A percentile compares a stretch with the other conserved stretches of the same genome.
Conservation (phyloP, 768 basidiomycete genomes). For the Cyathus striatus region DNA sequence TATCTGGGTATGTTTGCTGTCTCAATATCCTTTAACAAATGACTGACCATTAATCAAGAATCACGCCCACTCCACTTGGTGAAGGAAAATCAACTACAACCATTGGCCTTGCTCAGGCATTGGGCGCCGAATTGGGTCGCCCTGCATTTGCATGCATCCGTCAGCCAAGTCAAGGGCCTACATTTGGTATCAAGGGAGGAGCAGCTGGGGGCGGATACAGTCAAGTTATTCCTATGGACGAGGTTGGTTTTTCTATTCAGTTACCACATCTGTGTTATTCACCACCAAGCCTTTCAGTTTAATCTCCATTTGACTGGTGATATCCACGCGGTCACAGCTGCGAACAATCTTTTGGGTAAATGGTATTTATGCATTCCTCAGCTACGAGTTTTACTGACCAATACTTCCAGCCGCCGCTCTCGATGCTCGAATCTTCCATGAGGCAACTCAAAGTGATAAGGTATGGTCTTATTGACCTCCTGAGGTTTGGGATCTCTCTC, state of each 20-base stretch:
- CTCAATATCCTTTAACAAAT: background rate
- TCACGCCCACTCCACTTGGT: constrained; percentile 94
- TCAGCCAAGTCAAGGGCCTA: constrained; percentile 97
- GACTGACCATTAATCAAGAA: constrained; percentile 38
- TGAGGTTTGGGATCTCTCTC: too few relatives aligned
- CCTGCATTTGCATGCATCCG: constrained; percentile 95
- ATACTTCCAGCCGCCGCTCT: constrained; percentile 78
- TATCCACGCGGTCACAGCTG: constrained; percentile 96
- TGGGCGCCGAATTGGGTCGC: constrained; percentile 90
- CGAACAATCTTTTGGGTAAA: constrained; percentile 90
- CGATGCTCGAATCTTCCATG: constrained; percentile 97
- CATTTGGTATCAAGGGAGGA: constrained; percentile 98
- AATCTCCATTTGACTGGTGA: constrained; percentile 96
- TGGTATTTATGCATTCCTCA: background rate
- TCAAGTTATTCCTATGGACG: constrained; percentile 99
- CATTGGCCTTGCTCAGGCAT: constrained; percentile 92
- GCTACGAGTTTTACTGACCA: constrained; percentile 5
- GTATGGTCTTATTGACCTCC: too few relatives aligned
- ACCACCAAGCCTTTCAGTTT: constrained; percentile 49
- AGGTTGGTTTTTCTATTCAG: constrained; percentile 38
- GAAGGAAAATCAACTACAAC: constrained; percentile 99
- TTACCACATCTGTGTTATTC: constrained; percentile 10
- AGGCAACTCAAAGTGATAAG: constrained; percentile 94
- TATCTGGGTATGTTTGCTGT: constrained; percentile 67
- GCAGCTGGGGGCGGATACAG: constrained; percentile 98